These are phyloP conservation scores for Starmerella stigmatis DNA, from an alignment of 805 yeast genomes.

Conservation along the genomic window DNA sequence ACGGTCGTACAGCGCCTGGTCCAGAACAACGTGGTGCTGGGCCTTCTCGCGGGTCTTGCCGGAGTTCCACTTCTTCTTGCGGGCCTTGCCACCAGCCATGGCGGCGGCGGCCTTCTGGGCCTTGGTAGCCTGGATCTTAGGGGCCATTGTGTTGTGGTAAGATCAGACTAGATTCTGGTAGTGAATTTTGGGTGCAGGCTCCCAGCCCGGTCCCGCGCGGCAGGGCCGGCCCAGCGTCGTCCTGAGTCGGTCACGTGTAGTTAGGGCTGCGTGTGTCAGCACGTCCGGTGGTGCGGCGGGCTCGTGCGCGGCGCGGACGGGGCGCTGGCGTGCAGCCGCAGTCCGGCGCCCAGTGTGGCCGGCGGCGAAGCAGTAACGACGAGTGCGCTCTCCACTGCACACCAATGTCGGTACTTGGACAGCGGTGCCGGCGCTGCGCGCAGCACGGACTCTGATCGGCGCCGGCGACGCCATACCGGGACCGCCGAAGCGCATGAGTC, in stretches of 20 bases:
- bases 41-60: slow-evolving; percentile 99
- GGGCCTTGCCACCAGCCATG: slow-evolving; percentile 99
- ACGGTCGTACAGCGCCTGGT: slow-evolving; percentile 98
- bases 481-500: too few species aligned
- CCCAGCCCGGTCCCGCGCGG: slow-evolving; percentile 5
- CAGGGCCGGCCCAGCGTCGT: slow-evolving; percentile 4
- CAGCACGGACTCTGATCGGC: too few species aligned
- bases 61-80: slow-evolving; percentile 99
- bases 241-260: slow-evolving; percentile 20
- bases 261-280: slow-evolving; percentile 13
- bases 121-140: slow-evolving; percentile 97
- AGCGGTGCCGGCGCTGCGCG: too few species aligned
- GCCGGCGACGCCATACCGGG: too few species aligned
- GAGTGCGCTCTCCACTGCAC: too few species aligned
- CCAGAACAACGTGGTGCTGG: slow-evolving; percentile 91
- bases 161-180: slow-evolving; percentile 7
- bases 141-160: slow-evolving; percentile 66
- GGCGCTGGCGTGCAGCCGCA: too few species aligned
- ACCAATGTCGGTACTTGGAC: too few species aligned
- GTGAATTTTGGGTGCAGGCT: slow-evolving; percentile 13
- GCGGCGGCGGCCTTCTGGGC: slow-evolving; percentile 99
- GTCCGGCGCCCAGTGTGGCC: too few species aligned
- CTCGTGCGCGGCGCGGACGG: too few species aligned
- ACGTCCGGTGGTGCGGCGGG: not conserved
- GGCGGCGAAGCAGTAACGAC: too few species aligned